Evolutionary conservation across 768 basidiomycete species (phyloP).

Genomic region (Omphalotus guepiniiformis): DNA sequence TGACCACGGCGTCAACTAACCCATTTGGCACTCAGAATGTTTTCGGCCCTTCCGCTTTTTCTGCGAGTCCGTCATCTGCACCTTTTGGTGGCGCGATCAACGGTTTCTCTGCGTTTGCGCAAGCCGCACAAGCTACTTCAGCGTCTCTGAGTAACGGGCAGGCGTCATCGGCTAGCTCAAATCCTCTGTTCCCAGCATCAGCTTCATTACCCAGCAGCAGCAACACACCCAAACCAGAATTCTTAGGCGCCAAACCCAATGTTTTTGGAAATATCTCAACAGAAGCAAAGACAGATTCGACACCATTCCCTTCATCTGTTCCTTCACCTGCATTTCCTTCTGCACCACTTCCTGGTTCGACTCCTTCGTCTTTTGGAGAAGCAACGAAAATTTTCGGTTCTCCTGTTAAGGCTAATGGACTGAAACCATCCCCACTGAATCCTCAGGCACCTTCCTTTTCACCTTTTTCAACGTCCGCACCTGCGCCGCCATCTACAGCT

Average conservation of each 20-base stretch:
- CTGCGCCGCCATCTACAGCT: conserved; percentile 12
- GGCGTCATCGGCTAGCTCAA: too few species aligned
- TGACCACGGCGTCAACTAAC: conserved; percentile 32
- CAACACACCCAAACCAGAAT: not conserved
- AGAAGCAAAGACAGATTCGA: not conserved
- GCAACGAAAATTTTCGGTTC: not conserved
- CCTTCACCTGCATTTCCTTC: too few species aligned
- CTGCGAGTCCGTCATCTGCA: too few species aligned
- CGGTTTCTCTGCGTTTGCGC: not conserved
- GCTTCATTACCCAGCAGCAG: not conserved
- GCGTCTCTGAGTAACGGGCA: too few species aligned
- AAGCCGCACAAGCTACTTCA: not conserved
- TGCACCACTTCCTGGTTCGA: too few species aligned
- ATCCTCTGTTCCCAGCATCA: too few species aligned
- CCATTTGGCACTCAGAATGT: conserved; percentile 1
- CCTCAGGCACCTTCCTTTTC: too few species aligned
- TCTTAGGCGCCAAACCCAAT: not conserved
- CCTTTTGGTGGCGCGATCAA: too few species aligned
- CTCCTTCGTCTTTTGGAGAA: not conserved
- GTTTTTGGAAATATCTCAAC: not conserved
- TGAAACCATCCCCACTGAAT: conserved; percentile 1
- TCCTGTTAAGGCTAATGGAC: not conserved
- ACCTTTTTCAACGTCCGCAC: too few species aligned
- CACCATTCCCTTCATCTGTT: too few species aligned
- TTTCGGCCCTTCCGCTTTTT: not conserved